Evolutionary conservation across 345 rosid genomes (phyloP), one percentile per base, ranked within the genome.

Genomic region (Rhizophora mangle): DNA sequence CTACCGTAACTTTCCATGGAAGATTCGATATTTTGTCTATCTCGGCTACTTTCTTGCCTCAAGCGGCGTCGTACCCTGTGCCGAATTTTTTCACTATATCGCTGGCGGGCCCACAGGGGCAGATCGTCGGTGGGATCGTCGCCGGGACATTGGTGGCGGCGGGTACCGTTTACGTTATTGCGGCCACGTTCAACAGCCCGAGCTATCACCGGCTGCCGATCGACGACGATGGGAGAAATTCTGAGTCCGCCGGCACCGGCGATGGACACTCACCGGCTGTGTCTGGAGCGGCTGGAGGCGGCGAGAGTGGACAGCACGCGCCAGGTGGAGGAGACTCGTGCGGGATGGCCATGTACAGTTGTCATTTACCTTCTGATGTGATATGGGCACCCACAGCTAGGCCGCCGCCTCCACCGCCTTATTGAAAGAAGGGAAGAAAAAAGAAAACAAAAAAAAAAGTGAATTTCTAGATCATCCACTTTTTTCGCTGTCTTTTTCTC

Each of bases 41-140:
- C 77, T 91, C 97, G 18, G 98, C 97, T 0, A 87, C 97, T 3
- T 84, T 89, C 58, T 71, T 91, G 52, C 85, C 96, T 27, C 91
- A 72, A 19, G 74, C 88, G 56, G 52, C 81, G 49, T 70, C 86
- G 34, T 78, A 73, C 26, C 84, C 74, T 5, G 74, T 85, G 0
- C 89, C 96, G 0, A 84, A 79, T 56, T 72, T 72, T 58, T 84
- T 94, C 74, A 80, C 87, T 1, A 86, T 94, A 46, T 91, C 97
- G 0, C 80, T 94, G 4, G 97, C 97, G 2, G 96, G 97, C 1
- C 98, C 96, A 1, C 98, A 88, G 68, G 97, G 98, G 11, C 98
- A 94, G 83, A 85, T 89, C 77, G 90, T 94, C 0, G 98, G 98
- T 0, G 98, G 98, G 7, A 71, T 83, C 54, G 96, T 94, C 10